Base-by-base conservation (phyloP, 179 eudicot species). In the Gypsophila paniculata region DNA sequence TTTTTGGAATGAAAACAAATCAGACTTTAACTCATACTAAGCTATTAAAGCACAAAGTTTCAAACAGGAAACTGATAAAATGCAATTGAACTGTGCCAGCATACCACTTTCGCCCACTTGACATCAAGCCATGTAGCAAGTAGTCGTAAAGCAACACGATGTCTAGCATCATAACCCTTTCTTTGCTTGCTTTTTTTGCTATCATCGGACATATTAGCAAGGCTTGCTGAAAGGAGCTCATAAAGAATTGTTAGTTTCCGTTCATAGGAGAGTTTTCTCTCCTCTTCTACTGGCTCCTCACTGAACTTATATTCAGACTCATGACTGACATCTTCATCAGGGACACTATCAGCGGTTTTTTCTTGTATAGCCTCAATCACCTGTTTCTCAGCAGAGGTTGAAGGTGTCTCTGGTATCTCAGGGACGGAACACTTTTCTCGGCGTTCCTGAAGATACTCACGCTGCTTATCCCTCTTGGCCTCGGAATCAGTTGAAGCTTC, bases 141-240 rank as follows among this genome's bases (percentile, higher is more conserved):
- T 72, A 94, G 81, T 76, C 97, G 85, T 79, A 94, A 72, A 54
- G 99, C 92, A 57, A 87, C 91, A 26, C 99, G 96, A 69, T 94
- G 86, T 64, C 99, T 86, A 49, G 99, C 96, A 84, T 94, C 96
- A 79, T 94, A 94, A 39, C 97, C 99, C 74, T 79, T 89, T 67
- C 84, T 76, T 71, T 79, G 76, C 73, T 77, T 76, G 36, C 83
- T 53, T 10, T 74, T 81, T 69, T 88, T 89, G 23, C 61, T 69
- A 65, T 81, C 85, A 60, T 81, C 92, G 9, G 91, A 85, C 68
- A 77, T 67, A 77, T 79, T 72, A 12, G 99, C 92, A 39, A 94
- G 87, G 83, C 99, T 91, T 75, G 94, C 99, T 57, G 94, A 84
- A 69, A 94, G 90, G 84, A 94, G 91, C 79, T 94, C 90, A 74